Percentiles rank a stretch among this genome's conserved stretches.
Evolutionary conservation across 2,329 filamentous ascomycete genomes (phyloP).

Genomic region (Fusarium avenaceum): DNA sequence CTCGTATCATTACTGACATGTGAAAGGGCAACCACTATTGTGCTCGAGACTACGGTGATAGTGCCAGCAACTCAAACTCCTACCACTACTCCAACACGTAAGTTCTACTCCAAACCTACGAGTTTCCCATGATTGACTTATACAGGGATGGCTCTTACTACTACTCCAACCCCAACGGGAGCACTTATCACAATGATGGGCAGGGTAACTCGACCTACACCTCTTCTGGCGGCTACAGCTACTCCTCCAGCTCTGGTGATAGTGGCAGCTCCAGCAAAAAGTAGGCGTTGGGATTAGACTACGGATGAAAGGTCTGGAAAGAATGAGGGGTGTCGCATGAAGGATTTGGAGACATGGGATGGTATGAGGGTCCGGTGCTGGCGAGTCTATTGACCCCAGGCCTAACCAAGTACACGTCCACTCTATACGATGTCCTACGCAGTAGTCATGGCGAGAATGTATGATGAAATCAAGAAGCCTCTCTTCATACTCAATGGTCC

Average conservation of each 20-base stretch:
- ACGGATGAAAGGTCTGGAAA: not conserved
- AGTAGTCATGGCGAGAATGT: too few relatives aligned
- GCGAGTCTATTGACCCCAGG: constrained; percentile 26
- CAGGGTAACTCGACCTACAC: constrained; percentile 72
- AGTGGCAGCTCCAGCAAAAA: constrained; percentile 30
- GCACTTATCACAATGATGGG: constrained; percentile 76
- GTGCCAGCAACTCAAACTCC: constrained; percentile 68
- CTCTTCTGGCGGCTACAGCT: constrained; percentile 59
- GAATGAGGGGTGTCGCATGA: not conserved
- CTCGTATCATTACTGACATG: not conserved
- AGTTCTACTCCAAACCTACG: constrained; percentile 35
- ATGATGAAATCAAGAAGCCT: not conserved
- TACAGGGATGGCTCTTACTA: constrained; percentile 76
- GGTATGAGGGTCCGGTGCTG: constrained; percentile 15
- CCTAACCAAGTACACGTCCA: constrained; percentile 3
- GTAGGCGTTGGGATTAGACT: not conserved
- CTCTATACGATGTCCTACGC: not conserved
- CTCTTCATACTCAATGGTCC: not conserved
- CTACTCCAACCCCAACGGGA: constrained; percentile 77
- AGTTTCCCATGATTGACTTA: not conserved
- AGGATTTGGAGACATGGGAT: not conserved
- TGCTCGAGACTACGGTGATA: constrained; percentile 71
- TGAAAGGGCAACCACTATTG: constrained; percentile 76
- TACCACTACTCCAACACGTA: constrained; percentile 78
- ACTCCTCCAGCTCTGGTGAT: constrained; percentile 18